These are phyloP conservation scores for Leishmania turanica DNA, from an alignment of 208 protist species.

Conservation along the genomic window DNA sequence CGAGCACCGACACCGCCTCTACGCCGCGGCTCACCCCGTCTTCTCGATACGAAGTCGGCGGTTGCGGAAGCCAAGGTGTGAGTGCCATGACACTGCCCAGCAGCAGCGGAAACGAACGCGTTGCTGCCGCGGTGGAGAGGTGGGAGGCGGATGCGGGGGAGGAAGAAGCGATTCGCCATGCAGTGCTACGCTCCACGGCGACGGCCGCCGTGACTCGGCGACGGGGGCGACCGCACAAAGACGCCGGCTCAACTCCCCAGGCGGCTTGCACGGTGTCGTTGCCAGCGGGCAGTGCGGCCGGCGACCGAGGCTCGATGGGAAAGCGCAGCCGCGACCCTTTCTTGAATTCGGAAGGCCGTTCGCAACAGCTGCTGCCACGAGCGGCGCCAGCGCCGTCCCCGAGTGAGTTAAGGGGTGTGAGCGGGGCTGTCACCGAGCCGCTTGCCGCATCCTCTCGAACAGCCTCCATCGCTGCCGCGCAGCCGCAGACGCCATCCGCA, in stretches of 20 bases:
- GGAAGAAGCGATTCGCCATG: conserved; percentile 37
- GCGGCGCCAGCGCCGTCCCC: not conserved
- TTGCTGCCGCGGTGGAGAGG: not conserved
- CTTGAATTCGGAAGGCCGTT: not conserved
- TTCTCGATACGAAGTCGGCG: not conserved
- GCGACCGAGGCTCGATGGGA: not conserved
- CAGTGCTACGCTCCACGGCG: conserved; percentile 36
- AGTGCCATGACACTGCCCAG: not conserved
- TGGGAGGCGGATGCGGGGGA: not conserved
- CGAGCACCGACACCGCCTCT: not conserved
- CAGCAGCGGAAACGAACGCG: not conserved
- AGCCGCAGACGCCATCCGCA: not conserved
- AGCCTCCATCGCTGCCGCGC: not conserved
- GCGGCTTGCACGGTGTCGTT: not conserved
- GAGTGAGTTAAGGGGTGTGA: not conserved
- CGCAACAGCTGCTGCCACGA: not conserved
- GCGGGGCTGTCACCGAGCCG: not conserved
- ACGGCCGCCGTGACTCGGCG: conserved; percentile 15
- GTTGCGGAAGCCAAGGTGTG: not conserved
- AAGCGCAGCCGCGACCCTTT: conserved; percentile 1
- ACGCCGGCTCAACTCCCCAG: not conserved
- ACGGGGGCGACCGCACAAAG: conserved; percentile 3
- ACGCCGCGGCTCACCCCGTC: conserved; percentile 9
- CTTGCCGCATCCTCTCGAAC: not conserved
- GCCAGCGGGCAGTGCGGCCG: not conserved